Evolutionary conservation across 305 asterid species (phyloP).

Genomic region (Fraxinus dipetala): DNA sequence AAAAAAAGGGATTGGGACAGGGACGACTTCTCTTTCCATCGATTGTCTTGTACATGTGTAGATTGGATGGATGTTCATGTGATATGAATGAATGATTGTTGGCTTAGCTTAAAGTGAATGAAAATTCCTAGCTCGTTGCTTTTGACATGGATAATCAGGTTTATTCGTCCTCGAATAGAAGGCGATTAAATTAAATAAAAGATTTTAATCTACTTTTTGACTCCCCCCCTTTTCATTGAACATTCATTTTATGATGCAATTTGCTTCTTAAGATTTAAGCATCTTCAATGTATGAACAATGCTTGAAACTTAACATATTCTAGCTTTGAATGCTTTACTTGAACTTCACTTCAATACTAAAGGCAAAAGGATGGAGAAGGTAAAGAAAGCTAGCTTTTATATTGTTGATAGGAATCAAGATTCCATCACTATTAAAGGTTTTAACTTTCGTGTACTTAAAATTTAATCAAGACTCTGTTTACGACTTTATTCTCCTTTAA

Average conservation of each 20-base stretch:
- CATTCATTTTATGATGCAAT: conserved; percentile 24
- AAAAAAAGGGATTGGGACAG: conserved; percentile 25
- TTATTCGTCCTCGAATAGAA: background rate
- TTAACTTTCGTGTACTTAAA: background rate
- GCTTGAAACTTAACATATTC: background rate
- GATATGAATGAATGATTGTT: conserved; percentile 29
- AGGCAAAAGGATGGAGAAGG: background rate
- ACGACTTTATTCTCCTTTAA: background rate
- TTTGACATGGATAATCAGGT: conserved; percentile 10
- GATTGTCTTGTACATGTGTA: conserved; percentile 38
- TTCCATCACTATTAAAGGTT: background rate
- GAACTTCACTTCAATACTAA: background rate
- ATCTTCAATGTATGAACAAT: background rate
- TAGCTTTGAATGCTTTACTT: conserved; percentile 20
- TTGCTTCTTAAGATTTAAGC: background rate
- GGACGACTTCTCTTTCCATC: conserved; percentile 29
- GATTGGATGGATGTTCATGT: conserved; percentile 34
- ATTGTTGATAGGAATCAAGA: background rate
- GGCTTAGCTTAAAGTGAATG: conserved; percentile 23
- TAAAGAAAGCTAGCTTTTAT: background rate
- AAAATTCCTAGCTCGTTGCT: conserved; percentile 24
- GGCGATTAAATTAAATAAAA: conserved; percentile 1
- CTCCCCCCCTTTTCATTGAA: conserved; percentile 14
- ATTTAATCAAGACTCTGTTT: background rate
- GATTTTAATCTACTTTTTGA: background rate